These are phyloP conservation scores for Sisymbrium irio DNA, from an alignment of 345 rosid genomes.

Conservation along the genomic window DNA sequence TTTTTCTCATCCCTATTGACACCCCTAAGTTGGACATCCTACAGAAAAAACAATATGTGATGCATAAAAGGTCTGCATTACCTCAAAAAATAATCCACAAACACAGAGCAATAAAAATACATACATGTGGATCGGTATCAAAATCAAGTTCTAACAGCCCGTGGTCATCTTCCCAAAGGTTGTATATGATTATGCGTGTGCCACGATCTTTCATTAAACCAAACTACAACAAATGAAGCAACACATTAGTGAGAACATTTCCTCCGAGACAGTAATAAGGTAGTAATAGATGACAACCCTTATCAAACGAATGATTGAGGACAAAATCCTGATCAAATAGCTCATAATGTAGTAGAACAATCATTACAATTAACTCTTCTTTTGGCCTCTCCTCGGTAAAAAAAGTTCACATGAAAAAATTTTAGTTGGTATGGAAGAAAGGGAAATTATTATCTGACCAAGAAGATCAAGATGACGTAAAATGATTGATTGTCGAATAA, in stretches of 20 bases:
- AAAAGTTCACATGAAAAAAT: neutral
- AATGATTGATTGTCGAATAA: too few species aligned
- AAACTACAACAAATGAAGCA: constrained; percentile 50
- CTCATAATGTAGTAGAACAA: neutral
- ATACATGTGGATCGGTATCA: constrained; percentile 64
- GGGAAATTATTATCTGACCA: constrained; percentile 51
- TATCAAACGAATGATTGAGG: constrained; percentile 1
- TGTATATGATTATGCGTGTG: constrained; percentile 77
- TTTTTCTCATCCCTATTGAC: constrained; percentile 91
- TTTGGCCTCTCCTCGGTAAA: neutral
- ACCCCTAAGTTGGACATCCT: constrained; percentile 98
- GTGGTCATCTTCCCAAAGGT: constrained; percentile 94
- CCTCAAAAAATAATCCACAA: neutral
- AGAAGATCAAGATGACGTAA: too few species aligned
- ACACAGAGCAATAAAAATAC: constrained; percentile 19
- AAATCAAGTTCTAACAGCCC: constrained; percentile 85
- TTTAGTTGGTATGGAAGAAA: neutral
- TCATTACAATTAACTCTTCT: neutral
- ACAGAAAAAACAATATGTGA: constrained; percentile 16
- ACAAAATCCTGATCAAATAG: neutral
- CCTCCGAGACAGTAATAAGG: neutral
- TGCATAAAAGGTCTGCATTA: neutral
- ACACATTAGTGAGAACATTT: constrained; percentile 1
- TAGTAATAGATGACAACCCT: neutral
- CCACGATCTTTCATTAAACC: constrained; percentile 68